phyloP scores from a whole-genome alignment of 768 basidiomycete genomes.

The Termitomyces sp. region DNA sequence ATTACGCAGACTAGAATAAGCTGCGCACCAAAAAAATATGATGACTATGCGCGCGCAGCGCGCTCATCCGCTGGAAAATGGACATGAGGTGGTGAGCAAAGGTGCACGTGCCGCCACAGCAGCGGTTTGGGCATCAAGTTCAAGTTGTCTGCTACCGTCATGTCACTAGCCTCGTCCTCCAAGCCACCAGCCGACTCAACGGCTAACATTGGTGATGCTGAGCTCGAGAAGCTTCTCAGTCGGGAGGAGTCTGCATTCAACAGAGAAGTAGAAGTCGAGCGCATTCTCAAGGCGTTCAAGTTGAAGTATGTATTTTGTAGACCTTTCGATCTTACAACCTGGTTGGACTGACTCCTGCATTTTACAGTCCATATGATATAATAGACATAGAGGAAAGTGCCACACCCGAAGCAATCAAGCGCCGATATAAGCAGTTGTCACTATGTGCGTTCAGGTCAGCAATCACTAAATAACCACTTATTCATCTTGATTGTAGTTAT shows the following conservation, averaged over 20 bases:
- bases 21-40: constrained; percentile 5
- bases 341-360: constrained; percentile 7
- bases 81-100: background rate
- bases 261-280: constrained; percentile 84
- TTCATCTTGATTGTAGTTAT: constrained; percentile 58
- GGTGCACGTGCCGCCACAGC: constrained; percentile 8
- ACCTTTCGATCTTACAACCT: background rate
- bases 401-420: constrained; percentile 83
- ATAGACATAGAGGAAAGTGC: constrained; percentile 73
- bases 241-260: constrained; percentile 84
- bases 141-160: constrained; percentile 1
- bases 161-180: constrained; percentile 22
- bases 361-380: constrained; percentile 85
- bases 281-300: constrained; percentile 93
- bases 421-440: constrained; percentile 80
- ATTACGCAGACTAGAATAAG: background rate
- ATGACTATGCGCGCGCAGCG: background rate
- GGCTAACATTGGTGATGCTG: constrained; percentile 36
- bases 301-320: constrained; percentile 65
- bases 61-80: constrained; percentile 7
- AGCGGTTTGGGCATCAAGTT: background rate
- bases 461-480: background rate
- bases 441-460: constrained; percentile 54
- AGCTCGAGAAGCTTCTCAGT: constrained; percentile 77
- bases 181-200: constrained; percentile 10